A percentile compares a stretch with the other conserved stretches of the same genome.
Conservation (phyloP, 768 basidiomycete species). For the Leucosporidium creatinivorum region DNA sequence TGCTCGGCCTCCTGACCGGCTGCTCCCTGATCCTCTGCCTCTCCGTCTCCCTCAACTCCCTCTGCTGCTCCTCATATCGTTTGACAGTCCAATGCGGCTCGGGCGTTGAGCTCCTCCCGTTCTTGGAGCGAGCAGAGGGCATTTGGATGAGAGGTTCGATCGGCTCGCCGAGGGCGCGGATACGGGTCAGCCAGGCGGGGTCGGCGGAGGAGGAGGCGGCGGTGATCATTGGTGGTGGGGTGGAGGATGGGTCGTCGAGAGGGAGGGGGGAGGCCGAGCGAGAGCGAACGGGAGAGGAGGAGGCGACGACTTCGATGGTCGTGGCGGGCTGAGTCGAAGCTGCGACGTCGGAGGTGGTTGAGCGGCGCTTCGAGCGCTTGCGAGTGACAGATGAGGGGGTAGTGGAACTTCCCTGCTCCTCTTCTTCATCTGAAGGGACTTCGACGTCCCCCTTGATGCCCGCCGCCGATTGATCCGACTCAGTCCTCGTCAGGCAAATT, state of each 20-base stretch:
- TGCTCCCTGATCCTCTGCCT: too few relatives aligned
- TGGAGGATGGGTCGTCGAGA: not conserved
- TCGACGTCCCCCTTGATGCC: slow-evolving; percentile 19
- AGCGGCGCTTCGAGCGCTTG: not conserved
- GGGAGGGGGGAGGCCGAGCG: not conserved
- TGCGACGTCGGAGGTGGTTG: not conserved
- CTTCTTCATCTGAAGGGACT: slow-evolving; percentile 6
- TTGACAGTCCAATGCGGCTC: too few relatives aligned
- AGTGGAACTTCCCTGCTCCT: not conserved
- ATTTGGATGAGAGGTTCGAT: slow-evolving; percentile 8
- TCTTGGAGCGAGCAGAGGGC: too few relatives aligned
- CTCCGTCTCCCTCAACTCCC: too few relatives aligned
- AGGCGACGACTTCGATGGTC: slow-evolving; percentile 5
- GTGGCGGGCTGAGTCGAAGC: not conserved
- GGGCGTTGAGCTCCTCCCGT: too few relatives aligned
- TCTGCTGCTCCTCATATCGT: too few relatives aligned
- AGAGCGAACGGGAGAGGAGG: not conserved
- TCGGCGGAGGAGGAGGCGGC: slow-evolving; percentile 12
- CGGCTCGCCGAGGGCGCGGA: slow-evolving; percentile 26
- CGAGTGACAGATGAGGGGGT: not conserved
- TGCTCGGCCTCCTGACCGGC: too few relatives aligned
- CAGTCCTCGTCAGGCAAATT: slow-evolving; percentile 18
- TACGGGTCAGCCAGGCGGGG: slow-evolving; percentile 24
- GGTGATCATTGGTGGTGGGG: not conserved
- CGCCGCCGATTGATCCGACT: slow-evolving; percentile 16